Percentiles rank a stretch among this genome's conserved stretches.
Conservation (phyloP, 129 eudicot species). For the Arctium lappa region DNA sequence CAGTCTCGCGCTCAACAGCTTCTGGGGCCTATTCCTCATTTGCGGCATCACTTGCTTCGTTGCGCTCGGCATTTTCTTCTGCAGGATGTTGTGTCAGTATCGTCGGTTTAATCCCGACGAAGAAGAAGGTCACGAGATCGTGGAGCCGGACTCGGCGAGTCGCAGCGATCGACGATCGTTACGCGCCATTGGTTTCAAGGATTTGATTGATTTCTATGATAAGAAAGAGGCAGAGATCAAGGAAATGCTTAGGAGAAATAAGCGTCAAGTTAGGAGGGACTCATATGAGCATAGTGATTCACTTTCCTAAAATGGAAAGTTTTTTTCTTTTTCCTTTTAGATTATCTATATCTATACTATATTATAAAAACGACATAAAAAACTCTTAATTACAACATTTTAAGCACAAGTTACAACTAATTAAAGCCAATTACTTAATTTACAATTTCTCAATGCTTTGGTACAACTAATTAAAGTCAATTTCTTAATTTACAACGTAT, state of each 20-base stretch:
- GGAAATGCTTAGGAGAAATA: conserved; percentile 47
- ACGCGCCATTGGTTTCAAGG: conserved; percentile 48
- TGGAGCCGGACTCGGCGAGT: conserved; percentile 34
- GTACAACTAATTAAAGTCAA: too few species aligned
- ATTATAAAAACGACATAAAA: too few species aligned
- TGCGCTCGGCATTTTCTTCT: conserved; percentile 45
- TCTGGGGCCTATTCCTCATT: conserved; percentile 83
- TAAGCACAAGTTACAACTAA: too few species aligned
- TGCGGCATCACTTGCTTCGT: conserved; percentile 60
- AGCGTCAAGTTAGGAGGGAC: conserved; percentile 17
- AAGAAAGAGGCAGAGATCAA: conserved; percentile 66
- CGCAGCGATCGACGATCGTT: conserved; percentile 26
- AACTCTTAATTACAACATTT: too few species aligned
- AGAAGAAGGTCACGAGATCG: conserved; percentile 40
- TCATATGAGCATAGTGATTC: conserved; percentile 39
- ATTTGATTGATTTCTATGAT: conserved; percentile 57
- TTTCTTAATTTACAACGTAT: too few species aligned
- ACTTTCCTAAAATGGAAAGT: conserved; percentile 17
- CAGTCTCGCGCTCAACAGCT: conserved; percentile 64
- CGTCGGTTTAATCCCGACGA: conserved; percentile 47
- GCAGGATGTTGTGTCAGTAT: conserved; percentile 51
- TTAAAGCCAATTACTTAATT: too few species aligned
- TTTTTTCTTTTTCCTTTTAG: neutral
- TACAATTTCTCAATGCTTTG: too few species aligned
- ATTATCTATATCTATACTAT: too few species aligned